These are phyloP conservation scores for Apocynum venetum DNA, from an alignment of 257 asterid genomes.

Conservation along the genomic window DNA sequence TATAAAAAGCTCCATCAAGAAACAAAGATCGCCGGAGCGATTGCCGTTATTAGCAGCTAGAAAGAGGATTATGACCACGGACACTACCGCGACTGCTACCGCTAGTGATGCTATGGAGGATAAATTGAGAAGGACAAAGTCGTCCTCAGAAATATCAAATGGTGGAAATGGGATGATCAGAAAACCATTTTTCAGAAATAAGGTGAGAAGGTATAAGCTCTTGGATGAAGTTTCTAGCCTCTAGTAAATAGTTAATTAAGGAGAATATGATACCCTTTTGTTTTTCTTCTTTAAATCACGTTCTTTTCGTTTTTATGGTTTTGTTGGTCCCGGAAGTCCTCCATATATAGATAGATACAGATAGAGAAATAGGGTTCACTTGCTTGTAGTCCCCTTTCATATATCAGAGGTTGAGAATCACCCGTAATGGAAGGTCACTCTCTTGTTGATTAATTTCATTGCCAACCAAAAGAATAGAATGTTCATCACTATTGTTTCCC, in stretches of 20 bases:
- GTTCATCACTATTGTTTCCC: background rate
- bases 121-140: conserved; percentile 44
- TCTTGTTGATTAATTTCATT: background rate
- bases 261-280: background rate
- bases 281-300: background rate
- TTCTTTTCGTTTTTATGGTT: background rate
- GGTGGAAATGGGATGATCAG: conserved; percentile 23
- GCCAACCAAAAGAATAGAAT: background rate
- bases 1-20: conserved; percentile 29
- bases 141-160: conserved; percentile 36
- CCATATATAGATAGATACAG: conserved; percentile 7
- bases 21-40: conserved; percentile 29
- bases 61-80: conserved; percentile 24
- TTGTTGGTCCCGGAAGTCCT: background rate
- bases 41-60: conserved; percentile 25
- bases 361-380: conserved; percentile 1
- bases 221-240: conserved; percentile 60
- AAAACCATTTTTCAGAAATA: conserved; percentile 46
- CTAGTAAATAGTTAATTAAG: background rate
- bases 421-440: background rate
- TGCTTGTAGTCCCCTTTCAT: background rate
- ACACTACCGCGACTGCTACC: background rate
- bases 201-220: conserved; percentile 69
- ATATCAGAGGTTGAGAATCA: background rate
- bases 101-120: conserved; percentile 16